These are phyloP conservation scores for Cladophialophora chaetospira DNA, from an alignment of 2,329 filamentous ascomycete genomes.

Conservation along the genomic window DNA sequence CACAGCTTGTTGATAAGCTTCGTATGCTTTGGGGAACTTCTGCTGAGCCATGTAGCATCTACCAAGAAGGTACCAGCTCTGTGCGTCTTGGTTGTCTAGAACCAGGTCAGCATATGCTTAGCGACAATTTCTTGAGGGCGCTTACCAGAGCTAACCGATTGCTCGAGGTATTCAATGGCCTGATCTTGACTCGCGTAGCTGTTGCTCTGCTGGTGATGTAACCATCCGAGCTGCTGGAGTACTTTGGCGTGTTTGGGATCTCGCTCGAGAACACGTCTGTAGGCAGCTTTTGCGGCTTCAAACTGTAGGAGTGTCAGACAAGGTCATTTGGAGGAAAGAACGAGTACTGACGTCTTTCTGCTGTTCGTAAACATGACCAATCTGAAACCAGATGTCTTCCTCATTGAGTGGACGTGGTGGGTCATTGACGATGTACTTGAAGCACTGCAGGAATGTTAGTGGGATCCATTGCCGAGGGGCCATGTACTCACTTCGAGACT, in stretches of 20 bases:
- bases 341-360: conserved; percentile 91
- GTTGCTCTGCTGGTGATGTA: conserved; percentile 94
- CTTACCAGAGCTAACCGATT: conserved; percentile 89
- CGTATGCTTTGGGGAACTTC: conserved; percentile 97
- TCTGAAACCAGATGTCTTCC: conserved; percentile 99
- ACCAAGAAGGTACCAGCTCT: conserved; percentile 97
- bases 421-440: conserved; percentile 94
- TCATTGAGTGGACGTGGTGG: conserved; percentile 90
- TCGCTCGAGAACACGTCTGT: conserved; percentile 87
- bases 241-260: conserved; percentile 98
- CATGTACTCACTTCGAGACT: conserved; percentile 74
- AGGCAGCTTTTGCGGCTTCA: conserved; percentile 88
- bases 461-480: conserved; percentile 3
- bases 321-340: conserved; percentile 1
- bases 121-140: conserved; percentile 20
- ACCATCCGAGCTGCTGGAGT: conserved; percentile 93
- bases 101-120: background rate
- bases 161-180: conserved; percentile 95
- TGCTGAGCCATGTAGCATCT: conserved; percentile 99
- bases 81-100: conserved; percentile 88
- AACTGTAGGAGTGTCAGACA: conserved; percentile 62
- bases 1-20: conserved; percentile 97
- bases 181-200: conserved; percentile 91
- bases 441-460: conserved; percentile 65
- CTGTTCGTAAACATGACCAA: conserved; percentile 97